Base-by-base conservation (phyloP, 495 filamentous ascomycete species). In the Hypoxylon subgilvum region DNA sequence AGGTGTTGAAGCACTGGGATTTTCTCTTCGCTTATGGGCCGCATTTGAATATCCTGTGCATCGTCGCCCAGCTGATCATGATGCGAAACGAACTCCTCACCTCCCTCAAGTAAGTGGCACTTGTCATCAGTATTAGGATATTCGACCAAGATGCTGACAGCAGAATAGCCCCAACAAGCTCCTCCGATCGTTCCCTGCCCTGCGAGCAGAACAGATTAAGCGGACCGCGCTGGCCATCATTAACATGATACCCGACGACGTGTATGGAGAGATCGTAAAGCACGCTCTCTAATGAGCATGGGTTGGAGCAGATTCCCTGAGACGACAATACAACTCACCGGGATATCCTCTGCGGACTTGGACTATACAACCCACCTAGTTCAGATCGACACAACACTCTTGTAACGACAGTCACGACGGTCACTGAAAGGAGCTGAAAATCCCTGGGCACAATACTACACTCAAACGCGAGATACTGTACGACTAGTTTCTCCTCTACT, bases 1-100 rank as follows among this genome's bases (percentile, higher is more conserved):
- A 99, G 67, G 94, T 99, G 4, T 75, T 98, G 28, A 84, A 88
- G 47, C 80, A 97, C n/a, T 99, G 94, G 94, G 94, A 99, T 71
- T 99, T 99, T 63, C 77, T 97, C 9, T 91, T 99, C 68, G 92
- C 94, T 0, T 99, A 96, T 65, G 94, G 94, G 0, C 82, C 90
- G 27, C 95, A 97, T 72, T 68, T 97, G 39, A 99, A 99, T 63
- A 89, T 99, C 42, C 69, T 99, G 7, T 97, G 95, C 66, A 96
- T 99, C 59, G 95, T 97, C 18, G 91, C 92, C n/a, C 94, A 99
- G 72, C 76, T 99, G 41, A 83, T 96, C 32, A 82, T 94, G 57
- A 90, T 96, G 74, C 79, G 92, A 44, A 91, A 95, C 45, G 84
- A 86, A 38, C 84, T 99, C 47, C 74, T 97, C 56, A 82, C 81